A percentile compares a stretch with the other conserved stretches of the same genome.
phyloP scores from a whole-genome alignment of 2,329 filamentous ascomycete genomes.

The Pseudogymnoascus sp. region DNA sequence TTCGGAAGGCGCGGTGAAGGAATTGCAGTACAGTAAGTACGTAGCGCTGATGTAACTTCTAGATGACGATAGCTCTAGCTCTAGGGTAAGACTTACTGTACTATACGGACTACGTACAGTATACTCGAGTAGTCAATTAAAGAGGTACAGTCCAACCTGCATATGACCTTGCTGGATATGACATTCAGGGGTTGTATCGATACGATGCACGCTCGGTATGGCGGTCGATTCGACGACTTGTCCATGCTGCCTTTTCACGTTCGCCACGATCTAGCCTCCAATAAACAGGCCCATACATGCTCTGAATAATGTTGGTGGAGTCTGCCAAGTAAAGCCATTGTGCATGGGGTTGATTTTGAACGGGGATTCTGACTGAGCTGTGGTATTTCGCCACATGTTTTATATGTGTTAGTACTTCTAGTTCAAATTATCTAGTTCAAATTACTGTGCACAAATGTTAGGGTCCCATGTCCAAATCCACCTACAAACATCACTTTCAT shows the following conservation, averaged over 20 bases:
- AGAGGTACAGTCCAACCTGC: neutral
- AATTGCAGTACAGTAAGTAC: neutral
- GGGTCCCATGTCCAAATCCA: conserved; percentile 1
- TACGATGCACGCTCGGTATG: neutral
- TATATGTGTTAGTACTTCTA: neutral
- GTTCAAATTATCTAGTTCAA: neutral
- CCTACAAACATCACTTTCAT: neutral
- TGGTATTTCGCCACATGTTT: neutral
- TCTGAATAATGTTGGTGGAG: conserved; percentile 6
- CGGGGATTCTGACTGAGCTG: neutral
- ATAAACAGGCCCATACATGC: neutral
- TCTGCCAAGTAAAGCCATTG: neutral
- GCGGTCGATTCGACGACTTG: neutral
- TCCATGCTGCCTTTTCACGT: neutral
- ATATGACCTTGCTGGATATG: neutral
- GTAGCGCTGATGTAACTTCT: neutral
- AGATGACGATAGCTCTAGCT: neutral
- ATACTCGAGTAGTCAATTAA: neutral
- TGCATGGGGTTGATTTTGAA: neutral
- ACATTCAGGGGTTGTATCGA: neutral
- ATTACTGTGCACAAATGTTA: neutral
- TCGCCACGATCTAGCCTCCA: neutral
- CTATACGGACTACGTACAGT: neutral
- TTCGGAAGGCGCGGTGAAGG: neutral
- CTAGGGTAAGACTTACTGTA: neutral